Conservation (phyloP, 805 yeast genomes). For the Lipomyces oligophaga region DNA sequence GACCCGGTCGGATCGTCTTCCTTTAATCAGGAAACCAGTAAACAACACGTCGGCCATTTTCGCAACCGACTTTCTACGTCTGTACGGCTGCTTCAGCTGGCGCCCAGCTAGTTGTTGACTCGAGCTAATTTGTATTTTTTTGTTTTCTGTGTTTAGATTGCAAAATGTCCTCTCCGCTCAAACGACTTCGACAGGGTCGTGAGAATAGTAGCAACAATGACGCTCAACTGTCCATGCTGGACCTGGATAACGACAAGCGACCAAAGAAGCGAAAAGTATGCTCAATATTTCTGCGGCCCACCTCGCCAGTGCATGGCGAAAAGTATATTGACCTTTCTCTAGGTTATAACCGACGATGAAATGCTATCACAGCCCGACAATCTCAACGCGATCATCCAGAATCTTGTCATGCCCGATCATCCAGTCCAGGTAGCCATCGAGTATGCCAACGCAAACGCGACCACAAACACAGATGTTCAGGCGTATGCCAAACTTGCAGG, state of each 20-base stretch:
- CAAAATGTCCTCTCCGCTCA: constrained; percentile 28
- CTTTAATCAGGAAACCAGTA: too few relatives aligned
- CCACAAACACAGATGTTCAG: constrained; percentile 70
- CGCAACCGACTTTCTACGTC: too few relatives aligned
- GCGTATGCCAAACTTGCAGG: constrained; percentile 98
- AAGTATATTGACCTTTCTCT: neutral
- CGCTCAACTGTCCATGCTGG: neutral
- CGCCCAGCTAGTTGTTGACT: too few relatives aligned
- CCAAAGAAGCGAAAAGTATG: constrained; percentile 22
- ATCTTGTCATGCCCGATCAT: constrained; percentile 67
- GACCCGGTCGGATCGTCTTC: too few relatives aligned
- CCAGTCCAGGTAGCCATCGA: constrained; percentile 68
- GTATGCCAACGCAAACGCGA: constrained; percentile 66
- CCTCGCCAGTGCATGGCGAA: neutral
- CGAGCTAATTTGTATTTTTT: too few relatives aligned
- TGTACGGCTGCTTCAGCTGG: too few relatives aligned
- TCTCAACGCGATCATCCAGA: constrained; percentile 49
- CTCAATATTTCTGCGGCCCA: neutral
- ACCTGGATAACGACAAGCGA: neutral
- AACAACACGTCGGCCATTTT: too few relatives aligned
- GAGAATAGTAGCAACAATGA: constrained; percentile 2
- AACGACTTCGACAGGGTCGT: constrained; percentile 16
- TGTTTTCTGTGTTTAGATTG: too few relatives aligned
- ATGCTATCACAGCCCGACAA: constrained; percentile 16
- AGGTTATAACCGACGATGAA: constrained; percentile 17